Conservation (phyloP, 2,329 filamentous ascomycete genomes). For the Phialophora macrospora region DNA sequence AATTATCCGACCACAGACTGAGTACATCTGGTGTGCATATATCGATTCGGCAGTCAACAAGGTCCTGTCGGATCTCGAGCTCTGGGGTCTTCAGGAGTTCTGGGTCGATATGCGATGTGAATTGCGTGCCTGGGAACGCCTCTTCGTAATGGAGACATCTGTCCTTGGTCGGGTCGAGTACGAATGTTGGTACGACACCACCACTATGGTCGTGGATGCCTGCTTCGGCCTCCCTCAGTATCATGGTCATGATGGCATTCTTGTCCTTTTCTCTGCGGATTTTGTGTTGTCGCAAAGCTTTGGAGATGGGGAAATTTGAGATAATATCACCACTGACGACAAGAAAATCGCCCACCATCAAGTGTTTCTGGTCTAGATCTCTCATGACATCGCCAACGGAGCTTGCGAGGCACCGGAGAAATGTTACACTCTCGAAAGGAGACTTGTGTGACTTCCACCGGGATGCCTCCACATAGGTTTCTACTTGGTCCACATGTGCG, state of each 20-base stretch:
- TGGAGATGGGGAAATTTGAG: conserved; percentile 84
- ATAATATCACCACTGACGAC: conserved; percentile 92
- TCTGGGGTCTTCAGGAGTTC: conserved; percentile 77
- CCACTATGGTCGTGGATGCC: conserved; percentile 78
- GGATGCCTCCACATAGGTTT: conserved; percentile 82
- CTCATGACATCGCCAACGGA: conserved; percentile 94
- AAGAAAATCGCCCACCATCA: conserved; percentile 89
- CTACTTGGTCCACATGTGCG: conserved; percentile 82
- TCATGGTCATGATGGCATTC: conserved; percentile 97
- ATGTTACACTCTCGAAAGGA: conserved; percentile 79
- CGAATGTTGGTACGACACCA: conserved; percentile 78
- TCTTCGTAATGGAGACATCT: conserved; percentile 95
- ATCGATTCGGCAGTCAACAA: conserved; percentile 93
- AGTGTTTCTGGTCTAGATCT: conserved; percentile 82
- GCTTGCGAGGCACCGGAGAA: conserved; percentile 83
- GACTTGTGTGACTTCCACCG: conserved; percentile 75
- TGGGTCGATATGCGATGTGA: conserved; percentile 70
- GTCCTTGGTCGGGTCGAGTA: conserved; percentile 78
- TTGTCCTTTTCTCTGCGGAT: conserved; percentile 81
- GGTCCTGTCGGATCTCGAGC: conserved; percentile 80
- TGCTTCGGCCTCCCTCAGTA: conserved; percentile 77
- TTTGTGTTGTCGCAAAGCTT: conserved; percentile 76
- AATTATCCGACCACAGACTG: conserved; percentile 94
- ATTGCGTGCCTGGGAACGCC: conserved; percentile 55
- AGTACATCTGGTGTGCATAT: conserved; percentile 97